A percentile compares a stretch with the other conserved stretches of the same genome.
These are phyloP conservation scores for Pecoramyces ruminantium DNA, from an alignment of 192 early-diverging fungal genomes.

Conservation along the genomic window DNA sequence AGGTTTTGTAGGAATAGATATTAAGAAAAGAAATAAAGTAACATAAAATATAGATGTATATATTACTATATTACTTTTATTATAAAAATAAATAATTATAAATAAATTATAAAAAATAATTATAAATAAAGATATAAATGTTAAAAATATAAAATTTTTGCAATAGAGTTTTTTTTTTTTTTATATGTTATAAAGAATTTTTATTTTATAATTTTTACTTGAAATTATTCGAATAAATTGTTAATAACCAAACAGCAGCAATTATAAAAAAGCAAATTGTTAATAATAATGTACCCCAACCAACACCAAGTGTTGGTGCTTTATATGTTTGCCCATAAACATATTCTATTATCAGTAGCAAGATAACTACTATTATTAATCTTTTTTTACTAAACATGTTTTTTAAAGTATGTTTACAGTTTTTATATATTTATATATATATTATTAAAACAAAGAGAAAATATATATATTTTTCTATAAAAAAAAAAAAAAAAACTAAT, in stretches of 20 bases:
- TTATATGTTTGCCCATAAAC: background rate
- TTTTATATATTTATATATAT: too few relatives aligned
- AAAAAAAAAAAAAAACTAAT: too few relatives aligned
- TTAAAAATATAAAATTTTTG: too few relatives aligned
- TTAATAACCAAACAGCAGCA: background rate
- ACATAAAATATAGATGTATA: background rate
- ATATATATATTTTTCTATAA: too few relatives aligned
- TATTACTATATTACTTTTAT: background rate
- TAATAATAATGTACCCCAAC: background rate
- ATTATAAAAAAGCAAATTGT: background rate
- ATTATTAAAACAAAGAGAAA: too few relatives aligned
- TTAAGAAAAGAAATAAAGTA: background rate
- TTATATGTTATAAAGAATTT: too few relatives aligned
- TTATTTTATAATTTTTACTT: background rate
- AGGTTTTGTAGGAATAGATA: background rate
- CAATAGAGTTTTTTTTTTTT: too few relatives aligned
- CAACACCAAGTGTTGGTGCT: background rate
- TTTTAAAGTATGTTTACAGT: too few relatives aligned
- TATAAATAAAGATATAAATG: too few relatives aligned
- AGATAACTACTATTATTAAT: background rate
- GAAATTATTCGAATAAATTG: background rate
- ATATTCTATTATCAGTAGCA: background rate
- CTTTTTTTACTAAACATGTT: background rate
- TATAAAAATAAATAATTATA: too few relatives aligned
- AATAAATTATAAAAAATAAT: too few relatives aligned